Evolutionary conservation across 441 rosid species (phyloP).

Genomic region (Erodium moschatum): DNA sequence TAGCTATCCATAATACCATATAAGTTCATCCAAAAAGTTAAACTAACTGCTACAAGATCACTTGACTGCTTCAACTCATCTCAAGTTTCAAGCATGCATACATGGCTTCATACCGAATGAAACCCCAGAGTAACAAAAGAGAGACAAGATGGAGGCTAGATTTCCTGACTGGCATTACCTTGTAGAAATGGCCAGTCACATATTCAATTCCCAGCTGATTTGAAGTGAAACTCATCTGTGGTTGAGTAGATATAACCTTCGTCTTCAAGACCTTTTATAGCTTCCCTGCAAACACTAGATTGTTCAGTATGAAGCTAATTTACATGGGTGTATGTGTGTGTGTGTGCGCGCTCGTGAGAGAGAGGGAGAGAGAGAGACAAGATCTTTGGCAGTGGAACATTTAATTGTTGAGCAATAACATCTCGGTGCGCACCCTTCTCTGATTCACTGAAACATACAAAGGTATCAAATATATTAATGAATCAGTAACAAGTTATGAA

Average conservation of each 20-base stretch:
- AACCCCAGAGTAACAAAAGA: neutral
- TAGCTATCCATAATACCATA: too few species aligned
- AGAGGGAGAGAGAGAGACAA: constrained; percentile 35
- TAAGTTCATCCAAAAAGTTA: neutral
- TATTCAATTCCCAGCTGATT: constrained; percentile 40
- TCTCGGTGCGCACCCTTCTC: constrained; percentile 56
- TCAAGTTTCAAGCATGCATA: neutral
- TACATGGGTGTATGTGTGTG: neutral
- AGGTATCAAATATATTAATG: neutral
- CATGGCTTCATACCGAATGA: neutral
- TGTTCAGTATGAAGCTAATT: neutral
- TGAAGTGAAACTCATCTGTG: constrained; percentile 54
- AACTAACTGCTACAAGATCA: neutral
- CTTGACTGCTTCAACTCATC: neutral
- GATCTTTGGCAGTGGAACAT: constrained; percentile 50
- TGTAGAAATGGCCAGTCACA: too few species aligned
- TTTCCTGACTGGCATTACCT: neutral
- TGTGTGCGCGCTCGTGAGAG: neutral
- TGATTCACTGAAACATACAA: constrained; percentile 29
- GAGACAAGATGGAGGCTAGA: neutral
- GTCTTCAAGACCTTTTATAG: constrained; percentile 40
- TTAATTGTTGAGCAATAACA: constrained; percentile 47
- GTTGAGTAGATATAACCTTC: constrained; percentile 72
- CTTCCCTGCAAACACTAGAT: constrained; percentile 49
- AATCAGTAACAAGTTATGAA: neutral